Percentiles rank a stretch among this genome's conserved stretches.
Evolutionary conservation across 345 rosid genomes (phyloP).

Genomic region (thale cress (Arabidopsis thaliana)): DNA sequence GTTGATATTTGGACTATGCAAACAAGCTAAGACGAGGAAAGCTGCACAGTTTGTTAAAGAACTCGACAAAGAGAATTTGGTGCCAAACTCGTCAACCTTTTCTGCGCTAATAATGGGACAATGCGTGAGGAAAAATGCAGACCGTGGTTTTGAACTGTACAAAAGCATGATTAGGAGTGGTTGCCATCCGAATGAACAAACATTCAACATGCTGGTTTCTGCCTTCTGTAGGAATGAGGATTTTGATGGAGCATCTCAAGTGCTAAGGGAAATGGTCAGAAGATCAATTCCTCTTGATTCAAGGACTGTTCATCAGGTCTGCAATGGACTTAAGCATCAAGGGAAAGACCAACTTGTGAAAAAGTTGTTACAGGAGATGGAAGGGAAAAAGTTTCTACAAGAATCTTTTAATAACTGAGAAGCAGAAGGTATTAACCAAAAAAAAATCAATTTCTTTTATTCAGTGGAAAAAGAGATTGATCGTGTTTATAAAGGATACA

Average conservation of each 20-base stretch:
- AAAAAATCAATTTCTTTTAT: not conserved
- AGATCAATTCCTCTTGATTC: conserved; percentile 57
- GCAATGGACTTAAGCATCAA: conserved; percentile 52
- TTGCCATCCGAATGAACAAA: conserved; percentile 61
- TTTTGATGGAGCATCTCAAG: conserved; percentile 67
- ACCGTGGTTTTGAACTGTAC: conserved; percentile 71
- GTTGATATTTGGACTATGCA: conserved; percentile 78
- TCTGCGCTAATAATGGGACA: conserved; percentile 82
- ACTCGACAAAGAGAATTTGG: conserved; percentile 70
- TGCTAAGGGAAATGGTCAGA: conserved; percentile 62
- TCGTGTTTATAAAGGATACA: conserved; percentile 30
- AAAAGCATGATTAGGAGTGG: conserved; percentile 76
- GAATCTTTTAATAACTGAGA: conserved; percentile 19
- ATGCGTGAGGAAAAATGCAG: conserved; percentile 68
- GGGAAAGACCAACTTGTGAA: conserved; percentile 60
- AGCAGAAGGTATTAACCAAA: not conserved
- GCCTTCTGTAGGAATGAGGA: conserved; percentile 64
- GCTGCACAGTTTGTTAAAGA: conserved; percentile 80
- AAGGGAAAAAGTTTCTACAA: conserved; percentile 39
- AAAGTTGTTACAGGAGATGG: conserved; percentile 51
- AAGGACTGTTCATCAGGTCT: conserved; percentile 49
- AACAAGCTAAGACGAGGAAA: conserved; percentile 88
- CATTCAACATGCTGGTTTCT: conserved; percentile 54
- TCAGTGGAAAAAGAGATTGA: conserved; percentile 10
- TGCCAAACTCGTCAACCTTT: conserved; percentile 78